Evolutionary conservation across 805 yeast genomes (phyloP).

Genomic region (Wickerhamiella domercqiae): DNA sequence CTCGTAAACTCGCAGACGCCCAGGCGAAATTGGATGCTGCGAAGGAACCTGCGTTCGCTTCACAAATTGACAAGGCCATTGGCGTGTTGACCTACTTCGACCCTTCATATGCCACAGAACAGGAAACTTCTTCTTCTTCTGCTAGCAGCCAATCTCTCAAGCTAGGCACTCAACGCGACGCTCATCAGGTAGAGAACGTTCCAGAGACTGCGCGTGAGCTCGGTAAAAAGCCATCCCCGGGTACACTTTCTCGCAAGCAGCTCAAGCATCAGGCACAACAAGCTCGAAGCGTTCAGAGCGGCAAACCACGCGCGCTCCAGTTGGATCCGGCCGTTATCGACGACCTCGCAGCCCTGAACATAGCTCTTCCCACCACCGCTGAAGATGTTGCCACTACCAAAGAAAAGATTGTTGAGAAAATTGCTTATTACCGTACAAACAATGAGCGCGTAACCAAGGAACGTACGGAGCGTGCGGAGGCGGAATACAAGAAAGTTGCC

Average conservation of each 20-base stretch:
- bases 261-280: slow-evolving; percentile 27
- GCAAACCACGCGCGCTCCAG: slow-evolving; percentile 33
- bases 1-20: slow-evolving; percentile 47
- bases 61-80: slow-evolving; percentile 65
- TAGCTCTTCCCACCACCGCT: slow-evolving; percentile 61
- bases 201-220: slow-evolving; percentile 51
- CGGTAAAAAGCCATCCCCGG: slow-evolving; percentile 39
- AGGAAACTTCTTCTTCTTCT: slow-evolving; percentile 17
- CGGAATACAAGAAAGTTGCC: slow-evolving; percentile 55
- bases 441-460: slow-evolving; percentile 71
- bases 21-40: slow-evolving; percentile 58
- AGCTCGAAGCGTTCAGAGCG: slow-evolving; percentile 8
- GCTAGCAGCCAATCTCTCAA: slow-evolving; percentile 1
- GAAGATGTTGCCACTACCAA: slow-evolving; percentile 57
- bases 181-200: slow-evolving; percentile 31
- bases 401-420: slow-evolving; percentile 54
- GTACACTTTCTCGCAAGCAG: slow-evolving; percentile 31
- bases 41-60: slow-evolving; percentile 62
- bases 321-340: slow-evolving; percentile 71
- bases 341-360: slow-evolving; percentile 57
- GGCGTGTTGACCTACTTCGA: slow-evolving; percentile 59
- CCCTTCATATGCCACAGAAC: slow-evolving; percentile 43
- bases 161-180: not conserved
- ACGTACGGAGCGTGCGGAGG: slow-evolving; percentile 62
- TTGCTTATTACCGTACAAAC: slow-evolving; percentile 47